Evolutionary conservation across 2,329 filamentous ascomycete genomes (phyloP), one percentile per base, ranked within the genome.

Genomic region (Boeremia exigua): DNA sequence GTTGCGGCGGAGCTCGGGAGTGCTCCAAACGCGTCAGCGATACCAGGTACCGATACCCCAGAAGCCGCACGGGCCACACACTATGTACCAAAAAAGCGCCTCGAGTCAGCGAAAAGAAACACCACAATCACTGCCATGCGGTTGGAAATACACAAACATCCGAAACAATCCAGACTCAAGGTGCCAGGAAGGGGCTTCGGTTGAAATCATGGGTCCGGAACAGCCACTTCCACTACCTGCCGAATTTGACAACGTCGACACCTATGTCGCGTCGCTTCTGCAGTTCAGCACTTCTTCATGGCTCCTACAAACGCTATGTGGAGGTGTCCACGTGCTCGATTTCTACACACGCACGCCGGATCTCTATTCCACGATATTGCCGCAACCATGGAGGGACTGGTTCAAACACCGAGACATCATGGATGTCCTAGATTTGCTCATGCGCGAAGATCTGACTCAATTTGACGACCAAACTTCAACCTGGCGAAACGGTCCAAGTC

Each of bases 271-370:
- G 25, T 87, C 87, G 15, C 84, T 98, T 11, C 81, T 98, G 25
- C 73, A 86, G 17, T 96, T 98, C 68, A 85, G 88, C 1, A 87
- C 87, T 6, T 87, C 86, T 2, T 90, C 89, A 40, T 84, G 88
- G 49, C 81, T 92, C 1, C 92, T 97, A 65, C 89, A 91, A 62
- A 91, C 91, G 25, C 82, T 99, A n/a, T 96, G 92, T 71, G 95
- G 95, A 49, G 93, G 94, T n/a, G 91, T 98, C 0, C 95, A 99
- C 72, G 93, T 99, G 60, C 83, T 98, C 53, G 95, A 99, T 74
- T 98, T 99, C 77, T 92, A 97, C 78, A 97, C 92, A 2, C 86
- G 86, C 37, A 86, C 92, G 43, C 91, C 92, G 5, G 89, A 92
- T 60, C 82, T 97, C 0, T 99, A 96, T 73, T 85, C 89, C 48